Percentiles rank a stretch among this genome's conserved stretches.
Conservation (phyloP, 176 grass and related monocot species). For the Leersia perrieri region DNA sequence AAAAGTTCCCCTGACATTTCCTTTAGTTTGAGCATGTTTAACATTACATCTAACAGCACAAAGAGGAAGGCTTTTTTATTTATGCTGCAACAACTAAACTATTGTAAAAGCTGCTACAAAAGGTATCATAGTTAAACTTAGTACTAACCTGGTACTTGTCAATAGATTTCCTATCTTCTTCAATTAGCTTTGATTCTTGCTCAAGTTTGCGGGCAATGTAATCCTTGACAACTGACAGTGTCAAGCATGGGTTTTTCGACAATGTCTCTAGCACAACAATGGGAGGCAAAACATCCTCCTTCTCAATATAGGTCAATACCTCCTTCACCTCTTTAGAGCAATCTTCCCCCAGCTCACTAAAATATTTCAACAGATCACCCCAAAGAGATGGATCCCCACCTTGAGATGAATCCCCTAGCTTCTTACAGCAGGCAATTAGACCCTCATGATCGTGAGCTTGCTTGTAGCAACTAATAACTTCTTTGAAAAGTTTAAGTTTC, state of each 20-base stretch:
- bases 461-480: constrained; percentile 97
- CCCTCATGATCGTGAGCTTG: constrained; percentile 92
- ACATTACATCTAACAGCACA: constrained; percentile 2
- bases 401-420: constrained; percentile 84
- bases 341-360: constrained; percentile 86
- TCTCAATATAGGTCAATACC: constrained; percentile 87
- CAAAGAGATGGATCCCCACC: constrained; percentile 85
- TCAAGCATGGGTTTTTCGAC: constrained; percentile 82
- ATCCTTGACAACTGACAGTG: constrained; percentile 88
- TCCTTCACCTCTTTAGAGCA: constrained; percentile 98
- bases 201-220: constrained; percentile 95
- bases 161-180: constrained; percentile 84
- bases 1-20: not conserved
- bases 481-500: constrained; percentile 92
- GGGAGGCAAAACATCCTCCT: constrained; percentile 87
- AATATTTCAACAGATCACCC: constrained; percentile 95
- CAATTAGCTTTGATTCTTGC: constrained; percentile 91
- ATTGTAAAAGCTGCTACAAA: not conserved
- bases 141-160: constrained; percentile 94
- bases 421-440: constrained; percentile 94
- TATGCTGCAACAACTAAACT: not conserved
- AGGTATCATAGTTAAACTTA: not conserved
- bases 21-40: not conserved
- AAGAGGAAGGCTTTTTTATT: not conserved
- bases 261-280: constrained; percentile 88